A percentile compares a stretch with the other conserved stretches of the same genome.
phyloP scores from a whole-genome alignment of 768 basidiomycete genomes.

The Heimioporus sp. region DNA sequence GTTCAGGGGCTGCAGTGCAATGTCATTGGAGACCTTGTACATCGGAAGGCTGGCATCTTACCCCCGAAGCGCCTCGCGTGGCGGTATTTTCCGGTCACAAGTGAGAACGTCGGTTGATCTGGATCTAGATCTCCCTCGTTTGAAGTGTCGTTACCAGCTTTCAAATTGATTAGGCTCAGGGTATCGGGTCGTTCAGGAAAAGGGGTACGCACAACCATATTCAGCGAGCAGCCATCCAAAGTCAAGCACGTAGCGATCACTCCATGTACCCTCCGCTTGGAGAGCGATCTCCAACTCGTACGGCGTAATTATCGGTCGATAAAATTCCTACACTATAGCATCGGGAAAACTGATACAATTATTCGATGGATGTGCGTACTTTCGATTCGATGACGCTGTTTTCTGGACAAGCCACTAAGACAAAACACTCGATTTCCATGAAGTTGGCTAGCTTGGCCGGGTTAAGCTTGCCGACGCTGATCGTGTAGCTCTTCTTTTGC shows the following conservation, averaged over 20 bases:
- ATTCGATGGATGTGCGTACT: slow-evolving; percentile 29
- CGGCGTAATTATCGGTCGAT: slow-evolving; percentile 89
- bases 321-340: slow-evolving; percentile 65
- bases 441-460: slow-evolving; percentile 96
- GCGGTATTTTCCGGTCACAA: slow-evolving; percentile 83
- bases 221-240: slow-evolving; percentile 58
- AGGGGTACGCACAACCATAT: slow-evolving; percentile 15
- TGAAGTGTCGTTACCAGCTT: slow-evolving; percentile 4
- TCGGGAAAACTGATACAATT: background rate
- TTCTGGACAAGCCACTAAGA: slow-evolving; percentile 92
- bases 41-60: slow-evolving; percentile 5
- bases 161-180: background rate
- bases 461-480: slow-evolving; percentile 93
- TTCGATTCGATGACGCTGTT: slow-evolving; percentile 80
- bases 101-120: slow-evolving; percentile 81
- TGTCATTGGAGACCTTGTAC: background rate
- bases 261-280: slow-evolving; percentile 67
- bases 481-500: slow-evolving; percentile 90
- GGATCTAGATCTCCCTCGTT: slow-evolving; percentile 46
- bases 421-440: slow-evolving; percentile 93
- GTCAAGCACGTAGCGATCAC: slow-evolving; percentile 75
- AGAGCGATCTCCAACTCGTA: slow-evolving; percentile 87
- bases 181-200: background rate
- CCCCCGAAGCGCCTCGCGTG: slow-evolving; percentile 68
- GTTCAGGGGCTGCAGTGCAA: slow-evolving; percentile 7